phyloP scores from a whole-genome alignment of 805 yeast species.

The Candida succiphila region DNA sequence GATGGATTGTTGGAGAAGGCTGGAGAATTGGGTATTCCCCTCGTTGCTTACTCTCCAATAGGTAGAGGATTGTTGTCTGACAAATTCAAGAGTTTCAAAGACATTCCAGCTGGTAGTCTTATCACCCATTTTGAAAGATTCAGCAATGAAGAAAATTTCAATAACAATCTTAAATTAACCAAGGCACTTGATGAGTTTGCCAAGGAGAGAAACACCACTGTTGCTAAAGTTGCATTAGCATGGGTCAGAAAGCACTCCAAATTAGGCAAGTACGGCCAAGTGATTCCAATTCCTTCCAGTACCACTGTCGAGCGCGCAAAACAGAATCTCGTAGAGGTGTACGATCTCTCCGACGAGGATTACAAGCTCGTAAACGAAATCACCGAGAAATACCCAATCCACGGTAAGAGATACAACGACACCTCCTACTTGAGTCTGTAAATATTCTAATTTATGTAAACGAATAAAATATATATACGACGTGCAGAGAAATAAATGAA shows the following conservation, averaged over 20 bases:
- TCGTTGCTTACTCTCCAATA: slow-evolving; percentile 77
- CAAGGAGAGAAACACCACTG: slow-evolving; percentile 30
- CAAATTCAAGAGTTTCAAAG: slow-evolving; percentile 30
- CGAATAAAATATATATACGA: too few relatives aligned
- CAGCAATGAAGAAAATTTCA: slow-evolving; percentile 37
- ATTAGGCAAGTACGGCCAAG: slow-evolving; percentile 30
- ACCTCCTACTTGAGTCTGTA: too few relatives aligned
- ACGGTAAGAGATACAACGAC: slow-evolving; percentile 33
- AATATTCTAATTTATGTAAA: too few relatives aligned
- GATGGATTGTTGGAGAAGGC: slow-evolving; percentile 59
- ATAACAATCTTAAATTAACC: slow-evolving; percentile 41
- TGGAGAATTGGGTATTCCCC: slow-evolving; percentile 50
- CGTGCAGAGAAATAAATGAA: too few relatives aligned
- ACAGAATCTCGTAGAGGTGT: slow-evolving; percentile 44
- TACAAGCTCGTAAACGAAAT: slow-evolving; percentile 40
- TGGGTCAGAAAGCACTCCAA: slow-evolving; percentile 38
- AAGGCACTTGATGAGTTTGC: slow-evolving; percentile 41
- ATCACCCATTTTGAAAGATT: slow-evolving; percentile 46
- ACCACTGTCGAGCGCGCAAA: slow-evolving; percentile 48
- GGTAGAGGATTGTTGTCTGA: slow-evolving; percentile 77
- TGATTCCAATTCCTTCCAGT: slow-evolving; percentile 78
- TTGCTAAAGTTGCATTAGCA: slow-evolving; percentile 64
- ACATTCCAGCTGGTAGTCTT: slow-evolving; percentile 47
- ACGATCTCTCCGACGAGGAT: slow-evolving; percentile 47
- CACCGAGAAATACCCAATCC: slow-evolving; percentile 30